phyloP scores from a whole-genome alignment of 352 stramenopile genomes.

The Phytophthora foliorum region DNA sequence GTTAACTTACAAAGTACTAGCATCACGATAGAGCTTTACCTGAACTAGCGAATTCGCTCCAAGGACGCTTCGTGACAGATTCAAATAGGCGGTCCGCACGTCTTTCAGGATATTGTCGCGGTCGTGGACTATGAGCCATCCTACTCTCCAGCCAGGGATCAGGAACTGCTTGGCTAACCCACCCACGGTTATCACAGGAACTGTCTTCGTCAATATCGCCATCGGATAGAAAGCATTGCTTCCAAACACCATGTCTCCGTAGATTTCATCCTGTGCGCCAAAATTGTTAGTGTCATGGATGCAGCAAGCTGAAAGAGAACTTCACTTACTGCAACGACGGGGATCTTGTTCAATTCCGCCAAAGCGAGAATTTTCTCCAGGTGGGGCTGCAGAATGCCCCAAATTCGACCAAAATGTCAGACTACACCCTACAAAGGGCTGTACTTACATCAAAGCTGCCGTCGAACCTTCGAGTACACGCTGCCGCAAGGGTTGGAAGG shows the following conservation, averaged over 20 bases:
- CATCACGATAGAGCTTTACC: conserved; percentile 24
- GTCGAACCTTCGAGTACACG: conserved; percentile 89
- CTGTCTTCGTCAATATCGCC: conserved; percentile 79
- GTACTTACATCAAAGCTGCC: neutral
- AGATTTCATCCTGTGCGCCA: conserved; percentile 74
- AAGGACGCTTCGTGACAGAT: conserved; percentile 93
- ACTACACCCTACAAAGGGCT: neutral
- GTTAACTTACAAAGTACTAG: neutral
- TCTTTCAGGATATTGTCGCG: conserved; percentile 78
- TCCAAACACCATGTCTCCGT: conserved; percentile 86
- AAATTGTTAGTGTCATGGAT: too few species aligned
- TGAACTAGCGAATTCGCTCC: conserved; percentile 93
- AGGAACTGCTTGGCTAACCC: conserved; percentile 97
- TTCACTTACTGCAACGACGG: conserved; percentile 71
- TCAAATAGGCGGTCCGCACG: conserved; percentile 91
- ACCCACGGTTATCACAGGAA: conserved; percentile 83
- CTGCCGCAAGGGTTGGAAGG: conserved; percentile 95
- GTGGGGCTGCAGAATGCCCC: conserved; percentile 46
- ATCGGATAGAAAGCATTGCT: conserved; percentile 86
- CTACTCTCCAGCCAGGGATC: conserved; percentile 95
- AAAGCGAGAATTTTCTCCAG: conserved; percentile 79
- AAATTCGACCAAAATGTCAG: conserved; percentile 1
- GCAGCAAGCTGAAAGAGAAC: too few species aligned
- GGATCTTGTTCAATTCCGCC: conserved; percentile 88
- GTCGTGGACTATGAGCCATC: conserved; percentile 96